These are phyloP conservation scores for Phaeoacremonium minimum DNA, from an alignment of 2,329 filamentous ascomycete species.

Conservation along the genomic window DNA sequence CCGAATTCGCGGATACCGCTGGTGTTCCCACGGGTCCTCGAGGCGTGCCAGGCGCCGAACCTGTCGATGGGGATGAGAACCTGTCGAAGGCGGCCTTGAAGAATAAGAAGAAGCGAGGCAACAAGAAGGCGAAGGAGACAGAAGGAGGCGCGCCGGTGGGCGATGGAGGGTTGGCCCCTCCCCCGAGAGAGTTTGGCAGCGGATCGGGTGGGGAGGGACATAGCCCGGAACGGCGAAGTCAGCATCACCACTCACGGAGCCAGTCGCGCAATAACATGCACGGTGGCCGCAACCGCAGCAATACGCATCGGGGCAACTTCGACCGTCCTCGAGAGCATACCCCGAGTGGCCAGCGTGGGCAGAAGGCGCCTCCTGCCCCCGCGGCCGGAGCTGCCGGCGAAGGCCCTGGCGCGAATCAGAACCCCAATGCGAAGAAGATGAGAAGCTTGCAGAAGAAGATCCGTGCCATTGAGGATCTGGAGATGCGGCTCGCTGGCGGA, in stretches of 20 bases:
- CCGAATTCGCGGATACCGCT: constrained; percentile 64
- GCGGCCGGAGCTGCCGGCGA: constrained; percentile 43
- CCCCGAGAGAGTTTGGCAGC: constrained; percentile 33
- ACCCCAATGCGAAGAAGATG: constrained; percentile 89
- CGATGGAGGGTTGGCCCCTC: constrained; percentile 44
- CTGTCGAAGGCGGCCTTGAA: constrained; percentile 82
- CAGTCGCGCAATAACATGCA: constrained; percentile 42
- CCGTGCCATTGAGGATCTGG: constrained; percentile 92
- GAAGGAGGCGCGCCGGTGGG: constrained; percentile 51
- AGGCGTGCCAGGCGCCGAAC: constrained; percentile 37
- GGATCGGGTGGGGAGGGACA: constrained; percentile 48
- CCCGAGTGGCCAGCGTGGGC: constrained; percentile 21
- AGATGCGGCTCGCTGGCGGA: constrained; percentile 90
- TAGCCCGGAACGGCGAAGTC: constrained; percentile 63
- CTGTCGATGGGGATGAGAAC: constrained; percentile 64
- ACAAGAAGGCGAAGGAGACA: constrained; percentile 81
- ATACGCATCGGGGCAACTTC: constrained; percentile 38
- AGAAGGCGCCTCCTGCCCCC: constrained; percentile 21
- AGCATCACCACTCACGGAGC: constrained; percentile 28
- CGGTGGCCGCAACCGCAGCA: constrained; percentile 45
- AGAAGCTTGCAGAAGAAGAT: constrained; percentile 94
- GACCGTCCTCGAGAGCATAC: constrained; percentile 22
- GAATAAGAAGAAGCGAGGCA: constrained; percentile 97
- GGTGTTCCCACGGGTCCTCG: constrained; percentile 64
- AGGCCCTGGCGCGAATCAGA: constrained; percentile 44